Conservation (phyloP, 2,329 filamentous ascomycete genomes). For the Mycosphaerella sp. region DNA sequence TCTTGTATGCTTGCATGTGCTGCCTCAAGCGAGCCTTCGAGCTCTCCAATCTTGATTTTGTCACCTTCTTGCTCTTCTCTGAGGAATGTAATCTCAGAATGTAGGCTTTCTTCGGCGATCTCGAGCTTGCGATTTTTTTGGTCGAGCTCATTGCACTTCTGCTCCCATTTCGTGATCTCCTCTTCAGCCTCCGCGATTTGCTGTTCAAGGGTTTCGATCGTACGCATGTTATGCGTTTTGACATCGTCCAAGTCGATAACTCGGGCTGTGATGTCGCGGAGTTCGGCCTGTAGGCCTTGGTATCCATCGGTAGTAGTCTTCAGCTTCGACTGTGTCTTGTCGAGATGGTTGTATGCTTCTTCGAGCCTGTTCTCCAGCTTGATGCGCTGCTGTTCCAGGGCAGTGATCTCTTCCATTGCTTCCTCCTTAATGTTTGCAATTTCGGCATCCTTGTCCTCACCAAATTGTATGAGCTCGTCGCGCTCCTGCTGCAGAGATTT, state of each 20-base stretch:
- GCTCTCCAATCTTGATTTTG: conserved; percentile 94
- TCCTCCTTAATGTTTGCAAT: conserved; percentile 50
- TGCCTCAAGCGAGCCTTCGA: conserved; percentile 75
- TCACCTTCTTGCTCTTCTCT: conserved; percentile 95
- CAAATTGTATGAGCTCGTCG: conserved; percentile 73
- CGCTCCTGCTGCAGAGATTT: conserved; percentile 74
- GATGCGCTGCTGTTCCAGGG: conserved; percentile 42
- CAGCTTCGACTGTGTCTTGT: conserved; percentile 62
- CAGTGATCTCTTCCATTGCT: conserved; percentile 54
- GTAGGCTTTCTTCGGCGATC: conserved; percentile 86
- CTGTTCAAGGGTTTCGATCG: conserved; percentile 74
- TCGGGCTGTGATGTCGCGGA: conserved; percentile 83
- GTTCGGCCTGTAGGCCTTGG: conserved; percentile 83
- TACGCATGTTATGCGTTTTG: conserved; percentile 67
- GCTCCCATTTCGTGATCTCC: conserved; percentile 80
- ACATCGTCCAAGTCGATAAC: conserved; percentile 86
- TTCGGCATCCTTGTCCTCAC: conserved; percentile 56
- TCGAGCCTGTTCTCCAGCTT: conserved; percentile 26
- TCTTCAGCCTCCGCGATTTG: conserved; percentile 78
- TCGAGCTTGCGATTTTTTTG: conserved; percentile 81
- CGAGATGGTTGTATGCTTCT: conserved; percentile 46
- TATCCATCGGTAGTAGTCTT: conserved; percentile 79
- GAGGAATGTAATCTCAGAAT: conserved; percentile 89
- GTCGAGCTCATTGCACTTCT: conserved; percentile 75
- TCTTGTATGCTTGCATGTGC: conserved; percentile 75